Evolutionary conservation across 208 protist species (phyloP).

Genomic region (Naegleria fowleri): DNA sequence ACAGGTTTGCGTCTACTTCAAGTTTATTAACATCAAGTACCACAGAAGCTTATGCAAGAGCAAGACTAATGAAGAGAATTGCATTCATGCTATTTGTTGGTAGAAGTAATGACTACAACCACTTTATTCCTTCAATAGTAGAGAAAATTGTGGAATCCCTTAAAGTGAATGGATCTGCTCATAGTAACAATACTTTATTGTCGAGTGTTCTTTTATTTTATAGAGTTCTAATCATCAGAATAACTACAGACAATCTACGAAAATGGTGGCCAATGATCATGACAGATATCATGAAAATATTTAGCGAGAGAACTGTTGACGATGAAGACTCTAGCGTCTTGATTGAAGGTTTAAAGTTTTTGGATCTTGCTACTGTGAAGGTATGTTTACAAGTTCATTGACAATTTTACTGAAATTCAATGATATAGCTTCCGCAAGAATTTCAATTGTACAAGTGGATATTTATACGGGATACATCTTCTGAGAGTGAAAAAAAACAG

Average conservation of each 20-base stretch:
- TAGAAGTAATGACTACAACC: neutral
- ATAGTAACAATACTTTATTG: neutral
- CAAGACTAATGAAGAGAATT: slow-evolving; percentile 21
- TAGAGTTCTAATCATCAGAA: neutral
- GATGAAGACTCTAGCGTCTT: neutral
- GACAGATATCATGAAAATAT: neutral
- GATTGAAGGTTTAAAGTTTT: neutral
- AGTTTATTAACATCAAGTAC: neutral
- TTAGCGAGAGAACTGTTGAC: neutral
- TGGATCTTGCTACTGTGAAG: neutral
- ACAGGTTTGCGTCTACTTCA: neutral
- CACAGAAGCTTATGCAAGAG: neutral
- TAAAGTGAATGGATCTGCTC: neutral
- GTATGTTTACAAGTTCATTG: too few species aligned
- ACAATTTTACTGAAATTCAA: too few species aligned
- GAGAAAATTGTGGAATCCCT: slow-evolving; percentile 23
- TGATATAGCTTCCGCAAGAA: neutral
- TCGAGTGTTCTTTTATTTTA: neutral
- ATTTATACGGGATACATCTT: neutral
- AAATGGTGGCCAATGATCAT: neutral
- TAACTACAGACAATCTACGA: neutral
- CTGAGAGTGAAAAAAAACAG: neutral
- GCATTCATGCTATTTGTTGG: neutral
- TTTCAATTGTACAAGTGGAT: slow-evolving; percentile 29
- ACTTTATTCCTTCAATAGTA: neutral